These are phyloP conservation scores for Plasmodium gonderi DNA, from an alignment of 169 alveolate species.

Conservation along the genomic window DNA sequence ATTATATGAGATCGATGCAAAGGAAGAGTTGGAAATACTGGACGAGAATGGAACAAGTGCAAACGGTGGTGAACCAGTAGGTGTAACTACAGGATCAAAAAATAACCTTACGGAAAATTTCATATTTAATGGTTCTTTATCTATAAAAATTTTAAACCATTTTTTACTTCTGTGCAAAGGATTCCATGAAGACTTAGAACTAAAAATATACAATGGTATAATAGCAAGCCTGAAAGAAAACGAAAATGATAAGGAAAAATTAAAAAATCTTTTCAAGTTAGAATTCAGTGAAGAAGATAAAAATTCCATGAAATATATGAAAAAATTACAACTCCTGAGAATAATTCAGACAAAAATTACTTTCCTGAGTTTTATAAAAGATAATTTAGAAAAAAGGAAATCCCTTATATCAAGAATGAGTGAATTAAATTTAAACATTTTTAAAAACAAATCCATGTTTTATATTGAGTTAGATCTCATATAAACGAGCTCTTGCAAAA, in stretches of 20 bases:
- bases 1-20: neutral
- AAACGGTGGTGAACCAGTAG: neutral
- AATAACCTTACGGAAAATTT: conserved; percentile 3
- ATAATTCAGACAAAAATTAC: conserved; percentile 61
- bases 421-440: conserved; percentile 63
- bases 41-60: neutral
- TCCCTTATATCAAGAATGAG: conserved; percentile 70
- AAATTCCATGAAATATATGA: conserved; percentile 35
- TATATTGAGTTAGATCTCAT: conserved; percentile 61
- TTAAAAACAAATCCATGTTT: conserved; percentile 68
- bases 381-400: conserved; percentile 66
- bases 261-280: conserved; percentile 24
- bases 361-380: conserved; percentile 60
- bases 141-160: conserved; percentile 61
- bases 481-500: conserved; percentile 1
- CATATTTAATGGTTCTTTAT: conserved; percentile 49
- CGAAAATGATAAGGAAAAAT: conserved; percentile 50
- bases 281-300: conserved; percentile 25
- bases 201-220: conserved; percentile 71
- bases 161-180: conserved; percentile 56
- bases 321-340: conserved; percentile 50
- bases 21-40: neutral
- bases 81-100: neutral
- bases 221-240: conserved; percentile 30
- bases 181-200: conserved; percentile 67